phyloP scores from a whole-genome alignment of 179 eudicot species.

The Spergularia azorica region DNA sequence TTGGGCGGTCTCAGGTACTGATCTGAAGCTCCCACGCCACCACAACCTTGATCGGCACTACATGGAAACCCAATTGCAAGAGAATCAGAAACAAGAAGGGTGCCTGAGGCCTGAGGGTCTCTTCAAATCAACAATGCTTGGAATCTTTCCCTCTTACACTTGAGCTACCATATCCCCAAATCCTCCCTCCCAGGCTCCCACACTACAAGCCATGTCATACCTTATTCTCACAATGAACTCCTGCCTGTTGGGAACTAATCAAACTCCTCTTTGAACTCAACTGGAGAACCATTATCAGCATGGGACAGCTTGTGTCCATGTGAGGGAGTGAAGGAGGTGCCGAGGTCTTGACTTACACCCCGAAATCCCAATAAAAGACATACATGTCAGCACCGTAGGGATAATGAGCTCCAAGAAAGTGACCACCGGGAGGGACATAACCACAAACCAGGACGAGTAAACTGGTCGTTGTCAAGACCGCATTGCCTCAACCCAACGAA shows the following conservation, averaged over 20 bases:
- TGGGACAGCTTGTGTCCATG: slow-evolving; percentile 45
- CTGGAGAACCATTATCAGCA: slow-evolving; percentile 36
- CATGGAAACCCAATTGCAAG: slow-evolving; percentile 40
- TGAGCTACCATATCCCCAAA: slow-evolving; percentile 55
- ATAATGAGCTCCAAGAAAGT: slow-evolving; percentile 37
- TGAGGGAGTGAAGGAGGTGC: slow-evolving; percentile 32
- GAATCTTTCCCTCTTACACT: slow-evolving; percentile 33
- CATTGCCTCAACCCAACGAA: slow-evolving; percentile 32
- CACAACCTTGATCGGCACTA: slow-evolving; percentile 42
- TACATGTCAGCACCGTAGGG: slow-evolving; percentile 34
- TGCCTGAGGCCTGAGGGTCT: slow-evolving; percentile 36
- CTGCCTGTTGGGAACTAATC: slow-evolving; percentile 38
- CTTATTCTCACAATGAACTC: slow-evolving; percentile 35
- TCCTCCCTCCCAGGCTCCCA: slow-evolving; percentile 43
- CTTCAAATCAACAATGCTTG: slow-evolving; percentile 50
- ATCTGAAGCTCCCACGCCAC: slow-evolving; percentile 40
- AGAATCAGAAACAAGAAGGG: slow-evolving; percentile 42
- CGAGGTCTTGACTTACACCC: slow-evolving; percentile 35
- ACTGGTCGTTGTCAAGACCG: slow-evolving; percentile 36
- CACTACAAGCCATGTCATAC: slow-evolving; percentile 46
- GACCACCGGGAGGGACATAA: slow-evolving; percentile 32
- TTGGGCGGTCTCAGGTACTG: slow-evolving; percentile 39
- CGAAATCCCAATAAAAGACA: slow-evolving; percentile 40
- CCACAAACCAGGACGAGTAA: slow-evolving; percentile 31
- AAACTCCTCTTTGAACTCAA: slow-evolving; percentile 47